Conservation (phyloP, 331 rosid genomes). For the Arachis monticola region DNA sequence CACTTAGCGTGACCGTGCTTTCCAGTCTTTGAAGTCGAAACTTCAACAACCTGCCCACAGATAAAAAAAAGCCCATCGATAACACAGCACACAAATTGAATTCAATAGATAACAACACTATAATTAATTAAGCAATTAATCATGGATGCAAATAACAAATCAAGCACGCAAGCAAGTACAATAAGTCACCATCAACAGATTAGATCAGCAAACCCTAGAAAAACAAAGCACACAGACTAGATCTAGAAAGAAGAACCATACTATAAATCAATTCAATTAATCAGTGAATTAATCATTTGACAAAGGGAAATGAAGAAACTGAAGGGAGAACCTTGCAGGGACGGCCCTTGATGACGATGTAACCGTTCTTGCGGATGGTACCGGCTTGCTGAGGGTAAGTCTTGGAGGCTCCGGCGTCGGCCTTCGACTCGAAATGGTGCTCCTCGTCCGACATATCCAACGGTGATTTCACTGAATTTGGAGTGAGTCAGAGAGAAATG, state of each 20-base stretch:
- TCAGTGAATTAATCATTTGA: neutral
- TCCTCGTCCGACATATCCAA: constrained; percentile 71
- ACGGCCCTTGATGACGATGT: constrained; percentile 69
- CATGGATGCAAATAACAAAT: neutral
- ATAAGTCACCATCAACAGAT: neutral
- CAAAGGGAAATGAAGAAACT: neutral
- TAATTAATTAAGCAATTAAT: neutral
- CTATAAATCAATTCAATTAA: neutral
- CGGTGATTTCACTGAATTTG: neutral
- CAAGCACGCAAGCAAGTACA: neutral
- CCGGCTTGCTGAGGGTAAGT: constrained; percentile 81
- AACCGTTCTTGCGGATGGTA: constrained; percentile 74
- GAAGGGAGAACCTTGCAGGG: constrained; percentile 64
- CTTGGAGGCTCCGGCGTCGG: constrained; percentile 78
- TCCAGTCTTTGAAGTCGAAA: constrained; percentile 83
- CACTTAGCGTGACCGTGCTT: constrained; percentile 86
- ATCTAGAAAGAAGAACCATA: neutral
- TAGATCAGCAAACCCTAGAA: neutral
- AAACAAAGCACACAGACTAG: neutral
- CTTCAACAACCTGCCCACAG: constrained; percentile 68
- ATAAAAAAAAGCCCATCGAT: neutral
- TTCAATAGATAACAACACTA: neutral
- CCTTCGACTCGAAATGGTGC: constrained; percentile 84
- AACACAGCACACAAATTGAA: neutral
- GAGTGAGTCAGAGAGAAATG: neutral